These are phyloP conservation scores for Corchorus olitorius DNA, from an alignment of 345 rosid species.

Conservation along the genomic window DNA sequence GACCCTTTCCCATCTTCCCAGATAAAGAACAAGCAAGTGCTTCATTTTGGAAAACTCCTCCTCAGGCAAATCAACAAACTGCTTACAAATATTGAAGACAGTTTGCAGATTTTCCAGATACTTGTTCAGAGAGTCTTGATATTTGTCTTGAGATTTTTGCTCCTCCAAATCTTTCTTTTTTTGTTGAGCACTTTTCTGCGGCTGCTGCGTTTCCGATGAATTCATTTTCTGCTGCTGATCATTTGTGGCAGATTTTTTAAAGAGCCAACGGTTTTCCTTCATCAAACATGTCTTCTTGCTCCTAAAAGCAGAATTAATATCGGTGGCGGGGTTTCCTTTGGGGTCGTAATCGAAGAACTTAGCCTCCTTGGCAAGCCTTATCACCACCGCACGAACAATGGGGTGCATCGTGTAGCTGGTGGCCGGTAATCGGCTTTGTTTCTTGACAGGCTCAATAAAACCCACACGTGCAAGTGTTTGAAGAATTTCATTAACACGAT, in stretches of 20 bases:
- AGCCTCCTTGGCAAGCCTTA: constrained; percentile 25
- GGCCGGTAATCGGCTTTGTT: constrained; percentile 23
- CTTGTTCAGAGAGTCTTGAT: no score
- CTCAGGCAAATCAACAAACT: constrained; percentile 40
- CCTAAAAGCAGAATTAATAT: background rate
- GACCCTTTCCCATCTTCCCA: constrained; percentile 52
- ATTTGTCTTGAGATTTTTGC: background rate
- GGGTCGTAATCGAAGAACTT: constrained; percentile 30
- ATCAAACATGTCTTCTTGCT: constrained; percentile 45
- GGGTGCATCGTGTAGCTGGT: constrained; percentile 44
- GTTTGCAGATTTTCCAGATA: constrained; percentile 27
- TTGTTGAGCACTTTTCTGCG: no score
- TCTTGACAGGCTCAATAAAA: constrained; percentile 39
- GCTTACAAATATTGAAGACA: constrained; percentile 51
- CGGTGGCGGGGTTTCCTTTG: constrained; percentile 24
- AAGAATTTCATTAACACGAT: constrained; percentile 13
- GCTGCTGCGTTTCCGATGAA: no score
- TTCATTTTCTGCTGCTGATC: no score
- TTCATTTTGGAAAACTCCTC: constrained; percentile 40
- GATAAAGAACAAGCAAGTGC: constrained; percentile 35
- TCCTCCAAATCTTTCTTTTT: background rate
- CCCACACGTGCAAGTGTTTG: constrained; percentile 7
- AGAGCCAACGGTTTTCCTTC: constrained; percentile 4
- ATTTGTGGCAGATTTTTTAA: background rate
- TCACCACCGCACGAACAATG: constrained; percentile 40